These are phyloP conservation scores for Penicillium atrosanguineum DNA, from an alignment of 495 filamentous ascomycete species.

Conservation along the genomic window DNA sequence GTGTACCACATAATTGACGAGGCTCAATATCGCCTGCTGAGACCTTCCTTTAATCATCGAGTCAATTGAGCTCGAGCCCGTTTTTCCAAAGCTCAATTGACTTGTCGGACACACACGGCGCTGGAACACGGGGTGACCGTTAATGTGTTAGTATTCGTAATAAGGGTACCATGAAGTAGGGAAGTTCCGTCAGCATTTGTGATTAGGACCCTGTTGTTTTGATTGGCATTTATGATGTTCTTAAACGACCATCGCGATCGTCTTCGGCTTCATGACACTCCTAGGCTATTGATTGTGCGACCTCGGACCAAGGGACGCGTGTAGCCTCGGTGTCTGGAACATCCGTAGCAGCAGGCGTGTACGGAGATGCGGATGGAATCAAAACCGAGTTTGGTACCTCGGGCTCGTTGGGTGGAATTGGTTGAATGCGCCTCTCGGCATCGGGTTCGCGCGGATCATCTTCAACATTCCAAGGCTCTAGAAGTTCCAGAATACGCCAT, in stretches of 20 bases:
- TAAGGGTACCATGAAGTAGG: not conserved
- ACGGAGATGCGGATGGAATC: slow-evolving; percentile 9
- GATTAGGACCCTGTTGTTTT: not conserved
- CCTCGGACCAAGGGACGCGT: slow-evolving; percentile 16
- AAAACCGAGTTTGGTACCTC: slow-evolving; percentile 12
- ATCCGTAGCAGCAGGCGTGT: slow-evolving; percentile 14
- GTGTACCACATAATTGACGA: slow-evolving; percentile 10
- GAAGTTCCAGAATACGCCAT: slow-evolving; percentile 2
- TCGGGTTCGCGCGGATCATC: slow-evolving; percentile 10
- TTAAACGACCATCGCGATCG: slow-evolving; percentile 15
- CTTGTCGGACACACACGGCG: slow-evolving; percentile 7
- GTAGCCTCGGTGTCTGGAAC: slow-evolving; percentile 8
- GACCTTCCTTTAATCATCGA: slow-evolving; percentile 11
- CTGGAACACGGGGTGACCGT: slow-evolving; percentile 6
- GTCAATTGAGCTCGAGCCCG: slow-evolving; percentile 4
- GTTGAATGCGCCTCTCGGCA: not conserved
- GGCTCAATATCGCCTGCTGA: slow-evolving; percentile 10
- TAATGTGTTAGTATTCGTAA: slow-evolving; percentile 9
- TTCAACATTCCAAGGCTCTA: slow-evolving; percentile 4
- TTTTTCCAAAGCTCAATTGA: slow-evolving; percentile 6
- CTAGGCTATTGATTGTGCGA: slow-evolving; percentile 11
- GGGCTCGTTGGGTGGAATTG: slow-evolving; percentile 5
- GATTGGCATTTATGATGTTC: not conserved
- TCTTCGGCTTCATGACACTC: slow-evolving; percentile 13
- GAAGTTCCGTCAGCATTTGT: slow-evolving; percentile 13